Conservation (phyloP, 2,329 filamentous ascomycete species). For the Fusarium sp. region DNA sequence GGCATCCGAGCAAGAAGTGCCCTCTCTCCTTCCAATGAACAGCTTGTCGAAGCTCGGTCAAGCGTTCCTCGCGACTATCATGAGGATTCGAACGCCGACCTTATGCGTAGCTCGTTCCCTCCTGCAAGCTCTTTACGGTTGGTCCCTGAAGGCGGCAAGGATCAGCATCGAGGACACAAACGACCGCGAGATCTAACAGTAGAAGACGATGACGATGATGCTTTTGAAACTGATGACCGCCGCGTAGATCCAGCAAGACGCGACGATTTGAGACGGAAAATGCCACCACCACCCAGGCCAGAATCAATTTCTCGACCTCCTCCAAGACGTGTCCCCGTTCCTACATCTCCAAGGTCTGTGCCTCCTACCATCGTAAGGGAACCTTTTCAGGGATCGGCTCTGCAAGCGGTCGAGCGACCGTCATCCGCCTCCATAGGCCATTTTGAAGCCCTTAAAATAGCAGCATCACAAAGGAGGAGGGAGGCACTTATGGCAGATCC, state of each 20-base stretch:
- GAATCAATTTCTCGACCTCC: constrained; percentile 3
- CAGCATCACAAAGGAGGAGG: constrained; percentile 38
- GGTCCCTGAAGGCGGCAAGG: not conserved
- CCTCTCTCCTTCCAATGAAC: constrained; percentile 41
- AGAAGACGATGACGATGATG: constrained; percentile 43
- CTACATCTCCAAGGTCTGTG: constrained; percentile 11
- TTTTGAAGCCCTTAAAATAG: constrained; percentile 47
- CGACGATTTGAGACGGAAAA: constrained; percentile 32
- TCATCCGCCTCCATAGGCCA: constrained; percentile 9
- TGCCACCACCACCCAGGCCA: constrained; percentile 32
- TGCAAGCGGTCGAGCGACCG: not conserved
- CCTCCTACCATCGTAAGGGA: constrained; percentile 45
- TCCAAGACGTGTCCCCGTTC: constrained; percentile 5
- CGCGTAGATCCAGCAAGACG: constrained; percentile 38
- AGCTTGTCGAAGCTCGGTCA: constrained; percentile 24
- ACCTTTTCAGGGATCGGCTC: constrained; percentile 28
- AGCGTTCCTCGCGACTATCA: constrained; percentile 40
- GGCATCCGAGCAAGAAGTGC: constrained; percentile 1
- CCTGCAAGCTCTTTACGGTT: constrained; percentile 17
- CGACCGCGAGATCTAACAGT: constrained; percentile 11
- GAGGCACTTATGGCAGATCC: constrained; percentile 31
- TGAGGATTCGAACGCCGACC: constrained; percentile 35
- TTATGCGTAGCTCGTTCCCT: constrained; percentile 32
- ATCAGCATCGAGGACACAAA: not conserved
- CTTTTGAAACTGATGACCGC: constrained; percentile 49